Percentiles rank a stretch among this genome's conserved stretches.
Evolutionary conservation across 306 rosid genomes (phyloP).

Genomic region (Luffa aegyptiaca): DNA sequence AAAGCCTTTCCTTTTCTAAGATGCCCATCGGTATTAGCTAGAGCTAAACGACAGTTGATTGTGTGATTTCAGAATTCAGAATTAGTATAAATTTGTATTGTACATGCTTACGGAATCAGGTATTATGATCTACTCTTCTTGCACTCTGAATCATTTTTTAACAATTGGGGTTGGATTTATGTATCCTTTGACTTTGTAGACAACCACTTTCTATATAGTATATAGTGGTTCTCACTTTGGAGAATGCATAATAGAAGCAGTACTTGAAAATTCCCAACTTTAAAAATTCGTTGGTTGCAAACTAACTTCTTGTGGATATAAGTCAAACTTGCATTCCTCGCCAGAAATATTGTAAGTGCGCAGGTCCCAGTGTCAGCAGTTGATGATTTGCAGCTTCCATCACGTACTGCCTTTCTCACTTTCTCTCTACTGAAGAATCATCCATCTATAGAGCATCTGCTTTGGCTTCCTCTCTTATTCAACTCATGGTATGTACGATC

Average conservation of each 20-base stretch:
- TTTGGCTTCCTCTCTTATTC: conserved; percentile 1
- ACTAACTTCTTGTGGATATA: not conserved
- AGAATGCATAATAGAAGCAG: not conserved
- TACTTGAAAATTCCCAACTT: not conserved
- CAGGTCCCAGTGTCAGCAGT: conserved; percentile 10
- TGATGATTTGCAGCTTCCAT: conserved; percentile 6
- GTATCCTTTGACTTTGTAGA: conserved; percentile 4
- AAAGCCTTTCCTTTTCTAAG: not conserved
- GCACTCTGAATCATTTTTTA: not conserved
- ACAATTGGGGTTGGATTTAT: not conserved
- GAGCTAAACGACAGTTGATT: not conserved
- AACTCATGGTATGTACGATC: conserved; percentile 35
- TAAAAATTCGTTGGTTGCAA: conserved; percentile 1
- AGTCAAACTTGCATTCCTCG: conserved; percentile 9
- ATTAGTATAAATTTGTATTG: not conserved
- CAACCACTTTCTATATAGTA: not conserved
- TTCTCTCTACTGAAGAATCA: conserved; percentile 3
- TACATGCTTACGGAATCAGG: not conserved
- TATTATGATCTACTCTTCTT: not conserved
- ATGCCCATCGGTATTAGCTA: not conserved
- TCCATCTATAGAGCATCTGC: conserved; percentile 1
- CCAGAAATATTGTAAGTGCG: conserved; percentile 7
- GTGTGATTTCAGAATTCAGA: not conserved
- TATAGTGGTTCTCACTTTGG: conserved; percentile 8
- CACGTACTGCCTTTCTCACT: not conserved